Evolutionary conservation across 2,329 filamentous ascomycete species (phyloP).

Genomic region (Fusarium gaditjirri): DNA sequence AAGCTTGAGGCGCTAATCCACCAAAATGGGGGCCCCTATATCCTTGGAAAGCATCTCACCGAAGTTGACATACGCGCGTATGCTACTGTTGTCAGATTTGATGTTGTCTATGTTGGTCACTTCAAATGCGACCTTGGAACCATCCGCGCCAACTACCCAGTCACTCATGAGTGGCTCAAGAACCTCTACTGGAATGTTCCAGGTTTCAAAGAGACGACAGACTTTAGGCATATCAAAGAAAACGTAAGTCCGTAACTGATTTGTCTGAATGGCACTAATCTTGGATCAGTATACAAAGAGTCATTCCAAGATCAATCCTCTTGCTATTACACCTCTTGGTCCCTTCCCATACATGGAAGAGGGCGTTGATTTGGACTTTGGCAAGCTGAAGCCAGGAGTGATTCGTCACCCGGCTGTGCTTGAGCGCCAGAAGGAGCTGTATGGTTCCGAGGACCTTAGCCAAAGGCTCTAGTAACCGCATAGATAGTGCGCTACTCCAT

Average conservation of each 20-base stretch:
- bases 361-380: conserved; percentile 34
- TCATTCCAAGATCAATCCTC: conserved; percentile 41
- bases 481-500: not conserved
- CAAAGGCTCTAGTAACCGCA: not conserved
- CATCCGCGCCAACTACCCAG: conserved; percentile 72
- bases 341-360: conserved; percentile 43
- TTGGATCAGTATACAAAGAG: conserved; percentile 41
- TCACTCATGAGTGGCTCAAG: conserved; percentile 74
- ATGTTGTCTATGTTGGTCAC: conserved; percentile 73
- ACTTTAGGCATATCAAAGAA: conserved; percentile 76
- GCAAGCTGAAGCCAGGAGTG: conserved; percentile 33
- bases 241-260: conserved; percentile 45
- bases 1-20: conserved; percentile 68
- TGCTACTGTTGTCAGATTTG: conserved; percentile 73
- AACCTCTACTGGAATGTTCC: conserved; percentile 74
- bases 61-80: conserved; percentile 76
- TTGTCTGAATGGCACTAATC: not conserved
- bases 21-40: conserved; percentile 59
- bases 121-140: conserved; percentile 74
- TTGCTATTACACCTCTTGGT: conserved; percentile 44
- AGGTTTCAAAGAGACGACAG: conserved; percentile 64
- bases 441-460: not conserved
- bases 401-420: conserved; percentile 41
- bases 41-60: conserved; percentile 72
- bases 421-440: conserved; percentile 39